phyloP scores from a whole-genome alignment of 106 monocot genomes.

The Cymbidium sinense region DNA sequence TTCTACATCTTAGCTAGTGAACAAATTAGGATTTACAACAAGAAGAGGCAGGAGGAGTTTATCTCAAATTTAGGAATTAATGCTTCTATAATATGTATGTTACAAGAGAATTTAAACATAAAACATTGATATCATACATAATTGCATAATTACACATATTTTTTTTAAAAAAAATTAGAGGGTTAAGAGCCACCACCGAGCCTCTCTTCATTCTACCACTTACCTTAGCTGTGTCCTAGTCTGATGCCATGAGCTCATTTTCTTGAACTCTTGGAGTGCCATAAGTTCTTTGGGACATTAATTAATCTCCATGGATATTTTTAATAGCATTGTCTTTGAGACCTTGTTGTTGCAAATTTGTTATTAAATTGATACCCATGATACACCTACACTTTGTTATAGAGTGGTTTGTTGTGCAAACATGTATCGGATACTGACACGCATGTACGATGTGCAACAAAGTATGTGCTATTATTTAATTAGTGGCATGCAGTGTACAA shows the following conservation, averaged over 20 bases:
- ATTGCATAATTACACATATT: no score
- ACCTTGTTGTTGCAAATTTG: background rate
- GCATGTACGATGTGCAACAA: no score
- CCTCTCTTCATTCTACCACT: no score
- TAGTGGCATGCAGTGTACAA: no score
- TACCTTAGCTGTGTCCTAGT: background rate
- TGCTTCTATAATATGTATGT: no score
- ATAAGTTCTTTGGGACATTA: background rate
- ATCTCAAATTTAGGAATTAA: background rate
- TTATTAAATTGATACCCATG: background rate
- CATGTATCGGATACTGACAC: no score
- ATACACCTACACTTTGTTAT: no score
- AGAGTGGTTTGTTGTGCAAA: no score
- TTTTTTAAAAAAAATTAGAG: background rate
- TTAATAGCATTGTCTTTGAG: background rate
- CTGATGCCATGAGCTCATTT: background rate
- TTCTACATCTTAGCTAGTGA: background rate
- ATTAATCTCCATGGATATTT: background rate
- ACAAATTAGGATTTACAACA: no score
- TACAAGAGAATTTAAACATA: background rate
- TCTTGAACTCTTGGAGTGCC: background rate
- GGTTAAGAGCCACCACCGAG: no score
- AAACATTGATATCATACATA: background rate
- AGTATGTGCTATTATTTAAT: no score
- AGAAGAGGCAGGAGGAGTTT: background rate